A percentile compares a stretch with the other conserved stretches of the same genome.
These are phyloP conservation scores for Pseudocercospora eumusae DNA, from an alignment of 2,329 filamentous ascomycete species.

Conservation along the genomic window DNA sequence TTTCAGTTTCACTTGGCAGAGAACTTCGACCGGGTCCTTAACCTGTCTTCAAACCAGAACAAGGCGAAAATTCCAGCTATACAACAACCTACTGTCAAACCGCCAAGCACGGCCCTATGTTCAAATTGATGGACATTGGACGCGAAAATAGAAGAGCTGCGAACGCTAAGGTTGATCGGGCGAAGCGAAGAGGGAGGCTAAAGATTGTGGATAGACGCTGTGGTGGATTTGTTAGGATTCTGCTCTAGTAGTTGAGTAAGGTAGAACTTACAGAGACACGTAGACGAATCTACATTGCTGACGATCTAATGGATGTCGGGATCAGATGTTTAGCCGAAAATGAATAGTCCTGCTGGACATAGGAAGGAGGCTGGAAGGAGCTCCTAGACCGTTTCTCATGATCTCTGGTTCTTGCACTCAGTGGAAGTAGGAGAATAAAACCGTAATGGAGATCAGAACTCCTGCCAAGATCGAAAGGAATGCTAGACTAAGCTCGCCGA, in stretches of 20 bases:
- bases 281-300: constrained; percentile 46
- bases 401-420: constrained; percentile 35
- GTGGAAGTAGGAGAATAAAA: constrained; percentile 35
- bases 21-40: constrained; percentile 62
- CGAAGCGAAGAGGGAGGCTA: constrained; percentile 62
- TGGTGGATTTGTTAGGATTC: neutral
- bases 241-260: neutral
- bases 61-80: constrained; percentile 54
- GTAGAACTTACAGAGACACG: constrained; percentile 36
- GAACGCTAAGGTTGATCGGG: constrained; percentile 60
- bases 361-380: constrained; percentile 36
- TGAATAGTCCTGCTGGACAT: constrained; percentile 36
- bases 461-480: constrained; percentile 41
- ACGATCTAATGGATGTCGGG: constrained; percentile 44
- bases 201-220: constrained; percentile 47
- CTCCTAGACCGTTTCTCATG: constrained; percentile 25
- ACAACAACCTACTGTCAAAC: constrained; percentile 43
- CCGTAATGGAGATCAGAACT: constrained; percentile 30
- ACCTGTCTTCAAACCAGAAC: constrained; percentile 57
- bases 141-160: constrained; percentile 62
- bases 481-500: constrained; percentile 39
- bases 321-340: constrained; percentile 39
- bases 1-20: constrained; percentile 44
- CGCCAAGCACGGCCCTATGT: constrained; percentile 61
- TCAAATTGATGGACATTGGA: constrained; percentile 61